Evolutionary conservation across 495 filamentous ascomycete species (phyloP), one percentile per base, ranked within the genome.

Genomic region (Trichoderma reesei): DNA sequence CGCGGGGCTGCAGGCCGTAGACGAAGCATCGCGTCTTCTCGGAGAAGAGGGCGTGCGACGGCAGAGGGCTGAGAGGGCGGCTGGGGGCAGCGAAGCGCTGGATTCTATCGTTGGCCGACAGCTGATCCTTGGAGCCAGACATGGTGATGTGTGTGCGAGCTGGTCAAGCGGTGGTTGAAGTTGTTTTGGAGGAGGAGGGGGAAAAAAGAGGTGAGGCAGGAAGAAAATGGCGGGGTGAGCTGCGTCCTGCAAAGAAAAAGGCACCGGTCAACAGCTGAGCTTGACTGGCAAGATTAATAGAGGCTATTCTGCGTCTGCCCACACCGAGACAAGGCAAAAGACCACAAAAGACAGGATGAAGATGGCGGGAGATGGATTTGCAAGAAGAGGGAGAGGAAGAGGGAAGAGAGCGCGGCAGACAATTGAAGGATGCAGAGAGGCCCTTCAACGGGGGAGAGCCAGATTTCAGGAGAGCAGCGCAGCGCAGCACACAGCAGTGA

Each of bases 1-100:
- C 94, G 74, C 91, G 86, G 68, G 95, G 95, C 81, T 98, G 94
- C 72, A 98, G 87, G 71, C 94, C 94, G 80, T 98, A 98, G 76
- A 98, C 95, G 75, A 98, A 96, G 80, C 95, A 98, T 95, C 94
- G 84, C 76, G 94, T 97, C 88, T 97, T 98, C 79, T 90, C 85
- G 83, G 93, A 93, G 88, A 98, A 98, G 66, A 98, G 88, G 63
- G 90, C 86, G 76, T 96, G 89, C 65, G 84, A 77, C 64, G 86
- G 85, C 70, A 85, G 85, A 65, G 94, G 94, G 81, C 90, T 96
- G 78, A 92, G 78, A 64, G 90, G 90, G 71, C 94, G 86, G 79
- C 90, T 96, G 64, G 95, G 93, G 71, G 94, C 91, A 66, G 86
- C 84, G 79, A 98, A 98, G 65, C 94, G 91, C 72, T 88, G 89